Base-by-base conservation (phyloP, 257 asterid genomes). In the Echites panduratus region DNA sequence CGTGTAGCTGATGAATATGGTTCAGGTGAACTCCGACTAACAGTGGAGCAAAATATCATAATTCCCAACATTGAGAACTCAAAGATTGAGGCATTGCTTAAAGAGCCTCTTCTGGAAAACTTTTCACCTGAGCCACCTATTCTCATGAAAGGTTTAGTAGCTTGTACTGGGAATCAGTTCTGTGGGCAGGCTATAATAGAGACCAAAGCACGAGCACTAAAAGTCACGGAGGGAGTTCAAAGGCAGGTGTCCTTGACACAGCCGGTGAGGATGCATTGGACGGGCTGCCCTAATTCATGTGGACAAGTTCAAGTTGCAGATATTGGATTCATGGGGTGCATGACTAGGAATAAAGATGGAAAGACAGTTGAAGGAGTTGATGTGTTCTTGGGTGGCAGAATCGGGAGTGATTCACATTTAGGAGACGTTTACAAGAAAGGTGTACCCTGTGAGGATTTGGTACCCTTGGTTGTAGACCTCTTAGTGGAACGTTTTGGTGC, bases 191-290 rank as follows among this genome's bases (percentile, higher is more conserved):
- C 97, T 32, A 91, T 94, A 26, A 94, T 94, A 32, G 98, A 94
- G 90, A 94, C 99, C 0, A 94, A 94, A 75, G 89, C 81, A 0
- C 90, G 97, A 0, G 91, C 97, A 0, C 50, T 94, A 41, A 91
- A 82, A 85, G 88, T 91, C 75, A 89, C 97, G 0, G 90, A 91
- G 84, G 96, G 87, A 75, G 96, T 94, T 49, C 76, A 84, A 59
- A 80, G 89, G 78, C 90, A 69, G 49, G 99, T 94, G 5, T 86
- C 91, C 0, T 84, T 91, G 16, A 78, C 83, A 0, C 78, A 43
- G 79, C 93, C 99, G 12, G 93, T 94, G 43, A 82, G 99, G 85
- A 94, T 94, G 96, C 99, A 94, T 53, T 94, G 97, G 97, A 93
- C 98, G 9, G 98, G 97, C 2, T 94, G 99, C 85, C 96, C 99